A percentile compares a stretch with the other conserved stretches of the same genome.
phyloP scores from a whole-genome alignment of 2,329 filamentous ascomycete species.

The Arthroderma uncinatum region DNA sequence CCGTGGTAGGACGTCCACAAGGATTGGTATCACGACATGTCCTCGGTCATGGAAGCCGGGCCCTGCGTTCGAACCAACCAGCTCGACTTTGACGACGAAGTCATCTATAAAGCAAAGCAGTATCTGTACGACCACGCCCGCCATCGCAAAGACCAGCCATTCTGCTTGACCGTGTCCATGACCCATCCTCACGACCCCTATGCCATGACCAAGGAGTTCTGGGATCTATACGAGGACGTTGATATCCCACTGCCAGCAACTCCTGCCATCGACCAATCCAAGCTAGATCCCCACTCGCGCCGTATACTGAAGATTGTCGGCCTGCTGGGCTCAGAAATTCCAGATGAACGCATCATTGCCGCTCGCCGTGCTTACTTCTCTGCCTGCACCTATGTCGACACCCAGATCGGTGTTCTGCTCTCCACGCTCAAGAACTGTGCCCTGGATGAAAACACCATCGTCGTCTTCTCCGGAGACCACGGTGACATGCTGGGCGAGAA shows the following conservation, averaged over 20 bases:
- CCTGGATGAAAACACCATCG: conserved; percentile 72
- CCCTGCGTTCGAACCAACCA: conserved; percentile 86
- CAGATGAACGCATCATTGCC: conserved; percentile 72
- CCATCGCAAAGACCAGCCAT: conserved; percentile 65
- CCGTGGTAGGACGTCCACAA: conserved; percentile 44
- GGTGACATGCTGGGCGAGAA: conserved; percentile 94
- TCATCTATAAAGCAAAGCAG: conserved; percentile 82
- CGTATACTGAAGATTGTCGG: conserved; percentile 79
- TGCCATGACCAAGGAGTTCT: conserved; percentile 85
- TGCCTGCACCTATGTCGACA: conserved; percentile 85
- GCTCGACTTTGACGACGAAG: conserved; percentile 90
- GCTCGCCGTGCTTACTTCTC: conserved; percentile 86
- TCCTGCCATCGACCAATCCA: conserved; percentile 58
- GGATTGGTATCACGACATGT: conserved; percentile 96
- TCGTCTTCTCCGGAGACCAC: conserved; percentile 88
- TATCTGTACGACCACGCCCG: conserved; percentile 85
- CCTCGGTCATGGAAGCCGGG: conserved; percentile 81
- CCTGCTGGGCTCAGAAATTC: conserved; percentile 71
- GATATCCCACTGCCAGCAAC: conserved; percentile 77
- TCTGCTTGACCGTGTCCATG: conserved; percentile 81
- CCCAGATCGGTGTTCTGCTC: conserved; percentile 76
- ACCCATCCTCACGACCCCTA: conserved; percentile 94
- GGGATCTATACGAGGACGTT: conserved; percentile 81
- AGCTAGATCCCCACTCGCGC: conserved; percentile 78
- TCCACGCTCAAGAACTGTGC: conserved; percentile 66